These are phyloP conservation scores for Kwoniella mangroviensis DNA, from an alignment of 768 basidiomycete genomes.

Conservation along the genomic window DNA sequence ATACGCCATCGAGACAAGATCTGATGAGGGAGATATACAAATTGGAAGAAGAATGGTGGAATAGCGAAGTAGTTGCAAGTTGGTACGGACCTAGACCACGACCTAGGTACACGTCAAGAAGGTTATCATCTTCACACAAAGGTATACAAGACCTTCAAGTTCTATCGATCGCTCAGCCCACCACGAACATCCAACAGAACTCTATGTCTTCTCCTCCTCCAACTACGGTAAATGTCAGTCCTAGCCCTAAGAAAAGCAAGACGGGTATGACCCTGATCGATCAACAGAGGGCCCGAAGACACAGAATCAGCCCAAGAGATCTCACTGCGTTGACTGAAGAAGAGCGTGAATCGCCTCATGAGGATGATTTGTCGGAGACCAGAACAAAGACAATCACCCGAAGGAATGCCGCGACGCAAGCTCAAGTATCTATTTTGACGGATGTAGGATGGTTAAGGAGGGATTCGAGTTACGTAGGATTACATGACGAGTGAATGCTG, in stretches of 20 bases:
- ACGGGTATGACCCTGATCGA: neutral
- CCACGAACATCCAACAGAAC: neutral
- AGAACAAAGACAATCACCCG: neutral
- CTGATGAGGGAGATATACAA: conserved; percentile 17
- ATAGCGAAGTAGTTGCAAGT: conserved; percentile 36
- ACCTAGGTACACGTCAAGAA: neutral
- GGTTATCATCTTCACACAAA: neutral
- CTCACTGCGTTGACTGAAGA: neutral
- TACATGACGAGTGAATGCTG: conserved; percentile 1
- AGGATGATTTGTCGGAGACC: neutral
- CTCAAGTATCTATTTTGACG: neutral
- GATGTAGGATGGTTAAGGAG: neutral
- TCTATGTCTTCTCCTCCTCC: neutral
- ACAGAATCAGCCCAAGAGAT: neutral
- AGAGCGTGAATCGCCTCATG: neutral
- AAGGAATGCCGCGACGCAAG: neutral
- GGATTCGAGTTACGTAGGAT: conserved; percentile 6
- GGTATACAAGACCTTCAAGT: neutral
- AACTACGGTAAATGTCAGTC: neutral
- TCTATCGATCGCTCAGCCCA: neutral
- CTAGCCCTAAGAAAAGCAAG: neutral
- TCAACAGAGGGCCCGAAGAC: neutral
- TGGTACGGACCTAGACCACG: conserved; percentile 45
- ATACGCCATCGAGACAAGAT: neutral
- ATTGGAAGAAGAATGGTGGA: conserved; percentile 46